Evolutionary conservation across 495 filamentous ascomycete species (phyloP).

Genomic region (Trichoderma erinaceum): DNA sequence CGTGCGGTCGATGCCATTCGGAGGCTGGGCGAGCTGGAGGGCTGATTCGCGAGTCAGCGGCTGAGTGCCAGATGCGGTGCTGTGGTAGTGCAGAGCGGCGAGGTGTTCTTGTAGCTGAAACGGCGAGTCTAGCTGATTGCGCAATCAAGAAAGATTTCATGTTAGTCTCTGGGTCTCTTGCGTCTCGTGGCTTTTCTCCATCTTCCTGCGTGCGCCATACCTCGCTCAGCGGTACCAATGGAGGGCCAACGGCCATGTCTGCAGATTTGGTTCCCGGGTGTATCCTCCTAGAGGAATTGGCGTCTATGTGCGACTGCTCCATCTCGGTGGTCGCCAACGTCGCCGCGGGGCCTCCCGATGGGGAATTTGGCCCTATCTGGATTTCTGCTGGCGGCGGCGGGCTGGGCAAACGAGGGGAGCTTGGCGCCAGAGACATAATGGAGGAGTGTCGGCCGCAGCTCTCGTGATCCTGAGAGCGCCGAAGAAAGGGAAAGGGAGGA

Average conservation of each 20-base stretch:
- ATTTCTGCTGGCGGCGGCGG: conserved; percentile 88
- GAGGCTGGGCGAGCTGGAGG: conserved; percentile 65
- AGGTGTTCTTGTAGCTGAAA: conserved; percentile 99
- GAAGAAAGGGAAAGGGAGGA: not conserved
- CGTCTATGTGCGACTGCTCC: conserved; percentile 49
- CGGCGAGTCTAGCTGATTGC: conserved; percentile 73
- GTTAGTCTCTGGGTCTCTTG: conserved; percentile 11
- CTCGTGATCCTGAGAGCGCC: not conserved
- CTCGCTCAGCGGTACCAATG: conserved; percentile 75
- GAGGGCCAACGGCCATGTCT: conserved; percentile 88
- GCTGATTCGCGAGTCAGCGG: conserved; percentile 73
- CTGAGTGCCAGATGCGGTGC: conserved; percentile 57
- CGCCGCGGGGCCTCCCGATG: conserved; percentile 52
- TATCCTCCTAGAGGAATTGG: conserved; percentile 68
- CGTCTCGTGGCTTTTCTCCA: not conserved
- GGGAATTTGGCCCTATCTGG: conserved; percentile 79
- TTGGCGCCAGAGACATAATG: conserved; percentile 58
- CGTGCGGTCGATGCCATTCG: conserved; percentile 69
- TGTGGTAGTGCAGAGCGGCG: conserved; percentile 77
- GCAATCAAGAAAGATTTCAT: conserved; percentile 10
- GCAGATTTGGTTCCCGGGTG: conserved; percentile 83
- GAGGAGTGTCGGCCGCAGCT: conserved; percentile 12
- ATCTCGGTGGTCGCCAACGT: conserved; percentile 51
- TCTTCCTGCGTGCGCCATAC: conserved; percentile 38
- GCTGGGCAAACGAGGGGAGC: conserved; percentile 80